These are phyloP conservation scores for Trametes villosa DNA, from an alignment of 768 basidiomycete genomes.

Conservation along the genomic window DNA sequence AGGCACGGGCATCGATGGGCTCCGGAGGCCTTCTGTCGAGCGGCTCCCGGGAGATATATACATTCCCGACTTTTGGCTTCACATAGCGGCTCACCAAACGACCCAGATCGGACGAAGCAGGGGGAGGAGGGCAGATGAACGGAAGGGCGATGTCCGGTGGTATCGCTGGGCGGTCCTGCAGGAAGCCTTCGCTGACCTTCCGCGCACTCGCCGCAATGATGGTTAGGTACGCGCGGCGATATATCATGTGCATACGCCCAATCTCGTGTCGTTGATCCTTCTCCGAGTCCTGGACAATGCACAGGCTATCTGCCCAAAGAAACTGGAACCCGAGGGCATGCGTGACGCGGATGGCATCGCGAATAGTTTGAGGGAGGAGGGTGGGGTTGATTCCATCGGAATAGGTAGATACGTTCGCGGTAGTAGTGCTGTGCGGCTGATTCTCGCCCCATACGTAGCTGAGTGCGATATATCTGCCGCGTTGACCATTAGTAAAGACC, in stretches of 20 bases:
- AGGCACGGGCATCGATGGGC: slow-evolving; percentile 11
- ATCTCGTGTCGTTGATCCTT: slow-evolving; percentile 13
- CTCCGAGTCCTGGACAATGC: slow-evolving; percentile 19
- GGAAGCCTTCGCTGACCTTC: slow-evolving; percentile 7
- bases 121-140: not conserved
- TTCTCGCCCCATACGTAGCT: slow-evolving; percentile 17
- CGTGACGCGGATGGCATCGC: slow-evolving; percentile 10
- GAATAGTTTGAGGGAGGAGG: slow-evolving; percentile 14
- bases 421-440: slow-evolving; percentile 1
- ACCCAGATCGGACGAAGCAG: too few relatives aligned
- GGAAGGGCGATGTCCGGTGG: slow-evolving; percentile 2
- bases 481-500: not conserved
- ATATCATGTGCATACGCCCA: slow-evolving; percentile 3
- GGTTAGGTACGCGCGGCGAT: slow-evolving; percentile 11
- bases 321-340: slow-evolving; percentile 12
- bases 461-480: slow-evolving; percentile 5
- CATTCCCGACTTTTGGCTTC: not conserved
- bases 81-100: not conserved
- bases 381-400: not conserved
- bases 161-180: slow-evolving; percentile 3
- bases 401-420: slow-evolving; percentile 8
- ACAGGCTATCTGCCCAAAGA: slow-evolving; percentile 20
- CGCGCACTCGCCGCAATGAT: slow-evolving; percentile 17
- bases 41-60: not conserved
- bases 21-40: slow-evolving; percentile 7